Percentiles rank a stretch among this genome's conserved stretches.
Conservation (phyloP, 768 basidiomycete genomes). For the Xerocomellus dryophilus region DNA sequence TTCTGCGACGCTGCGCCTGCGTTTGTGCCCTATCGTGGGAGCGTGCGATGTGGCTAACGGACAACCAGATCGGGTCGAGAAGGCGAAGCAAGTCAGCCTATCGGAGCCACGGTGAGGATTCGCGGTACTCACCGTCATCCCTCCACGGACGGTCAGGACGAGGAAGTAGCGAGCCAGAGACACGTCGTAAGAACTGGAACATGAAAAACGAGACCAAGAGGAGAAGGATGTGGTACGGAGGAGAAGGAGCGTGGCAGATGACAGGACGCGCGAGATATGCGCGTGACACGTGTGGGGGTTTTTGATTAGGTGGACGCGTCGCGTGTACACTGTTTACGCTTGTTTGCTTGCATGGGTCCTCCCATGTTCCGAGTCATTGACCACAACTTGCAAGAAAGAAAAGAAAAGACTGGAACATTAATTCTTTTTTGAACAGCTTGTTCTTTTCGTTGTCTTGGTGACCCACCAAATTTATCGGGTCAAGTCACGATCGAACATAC, state of each 20-base stretch:
- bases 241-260: constrained; percentile 1
- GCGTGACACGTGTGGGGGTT: not conserved
- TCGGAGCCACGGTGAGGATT: constrained; percentile 3
- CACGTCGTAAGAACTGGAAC: constrained; percentile 70
- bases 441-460: not conserved
- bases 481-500: not conserved
- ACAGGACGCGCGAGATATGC: constrained; percentile 7
- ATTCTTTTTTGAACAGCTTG: not conserved
- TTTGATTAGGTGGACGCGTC: not conserved
- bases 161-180: constrained; percentile 66
- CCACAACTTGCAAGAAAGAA: not conserved
- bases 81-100: constrained; percentile 12
- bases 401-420: not conserved
- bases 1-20: constrained; percentile 51
- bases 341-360: constrained; percentile 20
- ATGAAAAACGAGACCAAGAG: constrained; percentile 25
- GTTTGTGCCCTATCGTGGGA: constrained; percentile 64
- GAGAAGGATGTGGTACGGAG: not conserved
- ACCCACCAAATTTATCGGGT: too few relatives aligned
- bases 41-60: constrained; percentile 68
- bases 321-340: constrained; percentile 17
- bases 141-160: constrained; percentile 74
- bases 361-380: not conserved
- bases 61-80: constrained; percentile 5
- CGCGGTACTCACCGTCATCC: constrained; percentile 60